Base-by-base conservation (phyloP, 345 rosid species). In the Tarenaya hassleriana region DNA sequence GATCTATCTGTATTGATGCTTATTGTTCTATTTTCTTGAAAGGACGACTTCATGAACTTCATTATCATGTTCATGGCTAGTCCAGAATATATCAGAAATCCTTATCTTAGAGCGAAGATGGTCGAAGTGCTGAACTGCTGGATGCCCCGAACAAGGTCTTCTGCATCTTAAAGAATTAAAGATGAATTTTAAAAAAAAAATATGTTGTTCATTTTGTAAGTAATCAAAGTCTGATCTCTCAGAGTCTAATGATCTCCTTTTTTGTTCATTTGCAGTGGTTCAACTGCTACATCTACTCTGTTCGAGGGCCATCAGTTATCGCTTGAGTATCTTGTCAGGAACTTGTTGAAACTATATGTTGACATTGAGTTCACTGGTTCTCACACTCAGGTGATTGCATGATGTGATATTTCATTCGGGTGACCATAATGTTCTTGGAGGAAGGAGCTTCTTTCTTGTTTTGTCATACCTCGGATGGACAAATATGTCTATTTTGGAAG, bases 351-450 rank as follows among this genome's bases (percentile, higher is more conserved):
- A 84, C 78, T 88, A 39, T 94, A 94, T 82, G 99, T 94, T 67
- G 99, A 94, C 68, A 94, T 94, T 54, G 99, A 94, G 80, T 88
- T 94, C 82, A 94, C 95, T 4, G 97, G 99, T 52, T 83, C 97
- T 61, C 97, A 88, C 71, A 94, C 94, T 21, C 99, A 88, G 99
- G 99, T 94, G 63, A 74, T 57, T 69, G 58, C 53, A 50, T 33
- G 6, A 45, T 37, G 15, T 8, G 46, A 60, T 52, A 16, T 39
- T 52, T 50, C 35, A 33, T 41, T 51, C 44, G 19, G 29, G 49
- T 38, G 20, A 48, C 43, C 51, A 21, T 35, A 57, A 5, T 57
- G 37, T 57, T 57, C 40, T 8, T 57, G 54, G 48, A 29, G 12
- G 44, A 56, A 41, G 8, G 9, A 21, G 47, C 57, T 16, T 15